Evolutionary conservation across 2,329 filamentous ascomycete species (phyloP).

Genomic region (Orbilia brochopaga): DNA sequence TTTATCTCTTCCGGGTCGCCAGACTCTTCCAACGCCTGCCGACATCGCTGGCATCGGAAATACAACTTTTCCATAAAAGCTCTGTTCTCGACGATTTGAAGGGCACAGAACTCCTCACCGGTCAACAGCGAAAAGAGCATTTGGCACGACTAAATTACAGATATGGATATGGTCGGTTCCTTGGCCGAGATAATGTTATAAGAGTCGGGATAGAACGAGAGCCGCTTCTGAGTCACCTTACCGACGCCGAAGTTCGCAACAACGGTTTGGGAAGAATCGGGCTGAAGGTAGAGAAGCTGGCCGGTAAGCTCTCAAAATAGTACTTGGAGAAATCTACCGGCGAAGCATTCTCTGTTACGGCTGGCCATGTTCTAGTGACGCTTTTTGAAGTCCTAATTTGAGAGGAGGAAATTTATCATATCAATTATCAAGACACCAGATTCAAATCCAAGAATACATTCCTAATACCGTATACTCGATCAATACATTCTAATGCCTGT

Average conservation of each 20-base stretch:
- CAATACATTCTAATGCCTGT: too few relatives aligned
- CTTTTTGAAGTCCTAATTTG: too few relatives aligned
- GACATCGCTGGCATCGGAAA: conserved; percentile 51
- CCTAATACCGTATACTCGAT: too few relatives aligned
- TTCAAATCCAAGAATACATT: too few relatives aligned
- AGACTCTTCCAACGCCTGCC: conserved; percentile 50
- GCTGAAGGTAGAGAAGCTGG: conserved; percentile 16
- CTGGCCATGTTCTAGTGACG: too few relatives aligned
- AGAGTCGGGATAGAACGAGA: conserved; percentile 41
- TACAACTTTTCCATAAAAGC: conserved; percentile 51
- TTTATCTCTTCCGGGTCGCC: conserved; percentile 43
- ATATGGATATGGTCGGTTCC: conserved; percentile 51
- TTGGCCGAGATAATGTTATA: conserved; percentile 19
- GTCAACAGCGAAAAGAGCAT: conserved; percentile 40
- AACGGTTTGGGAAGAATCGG: conserved; percentile 38
- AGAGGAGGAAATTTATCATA: too few relatives aligned
- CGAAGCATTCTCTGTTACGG: too few relatives aligned
- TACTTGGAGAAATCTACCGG: neutral
- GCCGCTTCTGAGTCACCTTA: conserved; percentile 32
- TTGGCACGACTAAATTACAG: conserved; percentile 28
- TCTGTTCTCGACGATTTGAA: conserved; percentile 43
- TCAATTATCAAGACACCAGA: too few relatives aligned
- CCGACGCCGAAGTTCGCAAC: conserved; percentile 34
- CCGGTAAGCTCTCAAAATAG: conserved; percentile 17
- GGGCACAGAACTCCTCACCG: conserved; percentile 48